A percentile compares a stretch with the other conserved stretches of the same genome.
Conservation (phyloP, 495 filamentous ascomycete species). For the Aspergillus bridgeri region DNA sequence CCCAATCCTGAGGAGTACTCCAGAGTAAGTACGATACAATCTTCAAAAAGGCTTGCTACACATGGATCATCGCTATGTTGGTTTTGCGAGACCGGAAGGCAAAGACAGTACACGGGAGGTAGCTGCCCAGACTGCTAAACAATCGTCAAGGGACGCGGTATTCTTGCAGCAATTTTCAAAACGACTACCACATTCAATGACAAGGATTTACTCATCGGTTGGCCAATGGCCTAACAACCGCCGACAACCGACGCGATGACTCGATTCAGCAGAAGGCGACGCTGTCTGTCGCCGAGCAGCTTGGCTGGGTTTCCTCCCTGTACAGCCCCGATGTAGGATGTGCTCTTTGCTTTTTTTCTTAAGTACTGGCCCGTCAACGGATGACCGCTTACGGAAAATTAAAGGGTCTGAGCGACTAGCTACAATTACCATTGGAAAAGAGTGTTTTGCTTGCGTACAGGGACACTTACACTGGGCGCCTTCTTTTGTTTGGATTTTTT, state of each 20-base stretch:
- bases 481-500: neutral
- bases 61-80: neutral
- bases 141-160: neutral
- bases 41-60: neutral
- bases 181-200: neutral
- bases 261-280: neutral
- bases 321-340: conserved; percentile 6
- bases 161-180: neutral
- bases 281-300: neutral
- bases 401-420: conserved; percentile 1
- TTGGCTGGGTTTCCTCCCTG: neutral
- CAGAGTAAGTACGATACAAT: neutral
- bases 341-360: conserved; percentile 5
- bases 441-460: too few relatives aligned
- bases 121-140: neutral
- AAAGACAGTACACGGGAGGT: neutral
- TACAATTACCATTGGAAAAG: neutral
- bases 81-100: neutral
- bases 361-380: conserved; percentile 2
- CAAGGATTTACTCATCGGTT: conserved; percentile 6
- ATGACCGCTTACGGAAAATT: conserved; percentile 7
- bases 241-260: conserved; percentile 3
- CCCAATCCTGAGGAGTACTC: neutral
- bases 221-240: neutral
- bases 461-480: neutral